Conservation (phyloP, 177 flowering plant genomes). For the Vitis hybrid region DNA sequence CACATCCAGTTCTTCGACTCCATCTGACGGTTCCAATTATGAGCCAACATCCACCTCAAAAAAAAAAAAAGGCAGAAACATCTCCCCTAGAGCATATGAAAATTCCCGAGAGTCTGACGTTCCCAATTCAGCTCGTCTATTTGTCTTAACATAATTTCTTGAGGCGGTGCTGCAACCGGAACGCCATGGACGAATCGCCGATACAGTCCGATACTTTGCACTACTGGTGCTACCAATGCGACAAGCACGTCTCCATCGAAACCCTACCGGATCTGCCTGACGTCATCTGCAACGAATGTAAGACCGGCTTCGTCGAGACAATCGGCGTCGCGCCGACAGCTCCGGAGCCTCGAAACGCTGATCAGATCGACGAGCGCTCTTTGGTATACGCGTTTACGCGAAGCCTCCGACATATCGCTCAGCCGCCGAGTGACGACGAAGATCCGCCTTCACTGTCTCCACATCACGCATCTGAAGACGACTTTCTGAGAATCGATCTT, state of each 20-base stretch:
- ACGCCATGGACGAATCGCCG: constrained; percentile 7
- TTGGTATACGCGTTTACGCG: constrained; percentile 60
- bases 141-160: too few species aligned
- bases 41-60: too few species aligned
- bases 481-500: constrained; percentile 71
- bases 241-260: constrained; percentile 70
- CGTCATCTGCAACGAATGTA: constrained; percentile 69
- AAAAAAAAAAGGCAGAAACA: too few species aligned
- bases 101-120: too few species aligned
- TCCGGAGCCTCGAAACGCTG: constrained; percentile 15
- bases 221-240: constrained; percentile 81
- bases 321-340: constrained; percentile 26
- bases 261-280: constrained; percentile 51
- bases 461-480: constrained; percentile 38
- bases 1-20: too few species aligned
- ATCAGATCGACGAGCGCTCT: constrained; percentile 34
- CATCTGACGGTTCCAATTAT: too few species aligned
- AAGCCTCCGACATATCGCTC: constrained; percentile 58
- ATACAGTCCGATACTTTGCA: constrained; percentile 16
- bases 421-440: constrained; percentile 52
- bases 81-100: too few species aligned
- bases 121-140: too few species aligned
- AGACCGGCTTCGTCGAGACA: constrained; percentile 74
- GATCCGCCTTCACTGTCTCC: constrained; percentile 34
- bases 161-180: too few species aligned